These are phyloP conservation scores for Erythrophleum ivorense DNA, from an alignment of 331 rosid species.

Conservation along the genomic window DNA sequence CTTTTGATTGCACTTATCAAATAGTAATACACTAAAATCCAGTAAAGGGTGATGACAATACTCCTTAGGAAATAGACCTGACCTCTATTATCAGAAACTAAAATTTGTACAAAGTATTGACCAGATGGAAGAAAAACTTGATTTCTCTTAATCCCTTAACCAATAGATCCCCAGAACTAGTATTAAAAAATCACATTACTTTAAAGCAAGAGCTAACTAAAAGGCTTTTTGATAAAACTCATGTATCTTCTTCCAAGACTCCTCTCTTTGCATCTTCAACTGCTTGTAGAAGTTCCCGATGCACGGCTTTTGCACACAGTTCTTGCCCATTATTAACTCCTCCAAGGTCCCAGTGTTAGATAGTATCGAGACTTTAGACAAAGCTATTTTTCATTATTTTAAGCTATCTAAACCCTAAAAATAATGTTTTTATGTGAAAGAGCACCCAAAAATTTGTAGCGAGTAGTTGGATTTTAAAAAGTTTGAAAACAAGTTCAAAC, in stretches of 20 bases:
- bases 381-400: no score
- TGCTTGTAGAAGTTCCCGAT: constrained; percentile 80
- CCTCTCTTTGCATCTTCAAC: constrained; percentile 82
- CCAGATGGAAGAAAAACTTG: constrained; percentile 33
- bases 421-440: no score
- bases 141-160: constrained; percentile 15
- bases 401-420: no score
- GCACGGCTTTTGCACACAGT: constrained; percentile 67
- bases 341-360: no score
- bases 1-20: no score
- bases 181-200: no score
- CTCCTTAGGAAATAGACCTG: constrained; percentile 17
- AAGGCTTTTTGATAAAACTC: background rate
- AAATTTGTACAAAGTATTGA: constrained; percentile 30
- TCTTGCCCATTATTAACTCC: constrained; percentile 62
- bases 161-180: background rate
- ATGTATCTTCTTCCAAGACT: constrained; percentile 65
- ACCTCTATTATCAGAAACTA: background rate
- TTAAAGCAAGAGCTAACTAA: no score
- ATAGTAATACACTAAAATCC: no score
- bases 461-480: no score
- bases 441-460: no score
- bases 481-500: no score
- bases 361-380: no score
- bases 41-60: constrained; percentile 12